A percentile compares a stretch with the other conserved stretches of the same genome.
Evolutionary conservation across 805 yeast genomes (phyloP).

Genomic region (Pichia californica): DNA sequence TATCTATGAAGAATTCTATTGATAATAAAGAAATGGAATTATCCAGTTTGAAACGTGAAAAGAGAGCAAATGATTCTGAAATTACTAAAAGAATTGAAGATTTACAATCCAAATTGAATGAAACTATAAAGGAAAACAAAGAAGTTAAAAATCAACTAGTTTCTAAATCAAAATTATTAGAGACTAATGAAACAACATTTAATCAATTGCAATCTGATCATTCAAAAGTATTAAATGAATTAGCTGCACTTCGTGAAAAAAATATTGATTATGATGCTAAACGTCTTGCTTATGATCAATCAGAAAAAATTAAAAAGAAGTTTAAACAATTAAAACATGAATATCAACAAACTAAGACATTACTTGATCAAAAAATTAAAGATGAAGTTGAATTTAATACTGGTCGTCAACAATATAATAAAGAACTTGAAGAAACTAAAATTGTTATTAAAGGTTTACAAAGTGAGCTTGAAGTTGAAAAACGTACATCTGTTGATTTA

Average conservation of each 20-base stretch:
- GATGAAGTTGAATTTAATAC: constrained; percentile 38
- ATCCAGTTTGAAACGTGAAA: constrained; percentile 9
- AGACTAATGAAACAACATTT: background rate
- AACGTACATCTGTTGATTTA: constrained; percentile 20
- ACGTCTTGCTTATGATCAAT: constrained; percentile 23
- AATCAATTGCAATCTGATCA: background rate
- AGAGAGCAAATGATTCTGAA: constrained; percentile 5
- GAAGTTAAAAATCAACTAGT: constrained; percentile 32
- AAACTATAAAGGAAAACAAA: constrained; percentile 1
- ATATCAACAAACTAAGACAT: constrained; percentile 34
- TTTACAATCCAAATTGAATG: constrained; percentile 3
- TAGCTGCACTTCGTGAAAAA: constrained; percentile 34
- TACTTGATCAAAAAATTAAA: constrained; percentile 36
- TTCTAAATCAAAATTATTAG: background rate
- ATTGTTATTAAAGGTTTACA: constrained; percentile 22
- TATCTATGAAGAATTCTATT: constrained; percentile 22
- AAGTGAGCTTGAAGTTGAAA: constrained; percentile 26
- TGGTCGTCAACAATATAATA: constrained; percentile 36
- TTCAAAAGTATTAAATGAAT: constrained; percentile 15
- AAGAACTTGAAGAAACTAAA: constrained; percentile 34
- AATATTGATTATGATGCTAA: constrained; percentile 12
- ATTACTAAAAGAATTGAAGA: constrained; percentile 1
- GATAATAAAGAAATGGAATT: constrained; percentile 32
- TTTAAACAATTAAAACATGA: constrained; percentile 40
- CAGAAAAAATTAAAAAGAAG: constrained; percentile 24